Evolutionary conservation across 2,329 filamentous ascomycete species (phyloP).

Genomic region (Westerdykella ornata): DNA sequence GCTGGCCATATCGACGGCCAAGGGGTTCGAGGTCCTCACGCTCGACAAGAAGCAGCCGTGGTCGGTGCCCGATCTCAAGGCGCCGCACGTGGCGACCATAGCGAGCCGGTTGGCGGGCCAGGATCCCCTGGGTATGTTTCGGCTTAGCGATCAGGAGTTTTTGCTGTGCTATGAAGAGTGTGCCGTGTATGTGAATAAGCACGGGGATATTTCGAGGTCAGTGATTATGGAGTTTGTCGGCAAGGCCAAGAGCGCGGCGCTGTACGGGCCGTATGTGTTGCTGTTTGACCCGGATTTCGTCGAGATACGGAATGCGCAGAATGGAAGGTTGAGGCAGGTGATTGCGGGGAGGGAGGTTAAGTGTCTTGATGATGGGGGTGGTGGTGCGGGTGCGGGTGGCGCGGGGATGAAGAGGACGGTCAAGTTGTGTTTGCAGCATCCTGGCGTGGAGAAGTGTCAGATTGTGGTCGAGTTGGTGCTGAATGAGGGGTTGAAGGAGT

Average conservation of each 20-base stretch:
- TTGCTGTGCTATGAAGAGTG: slow-evolving; percentile 91
- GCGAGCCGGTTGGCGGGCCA: slow-evolving; percentile 75
- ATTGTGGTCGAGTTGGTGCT: slow-evolving; percentile 87
- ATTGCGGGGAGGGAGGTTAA: slow-evolving; percentile 86
- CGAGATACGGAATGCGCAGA: slow-evolving; percentile 93
- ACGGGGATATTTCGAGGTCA: slow-evolving; percentile 86
- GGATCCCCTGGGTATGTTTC: slow-evolving; percentile 90
- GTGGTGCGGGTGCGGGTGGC: slow-evolving; percentile 20
- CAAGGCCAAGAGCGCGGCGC: slow-evolving; percentile 75
- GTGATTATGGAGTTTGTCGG: slow-evolving; percentile 99
- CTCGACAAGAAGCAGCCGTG: slow-evolving; percentile 95
- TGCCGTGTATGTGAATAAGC: slow-evolving; percentile 96
- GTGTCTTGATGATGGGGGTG: slow-evolving; percentile 66
- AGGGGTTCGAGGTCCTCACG: slow-evolving; percentile 92
- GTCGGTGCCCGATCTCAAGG: slow-evolving; percentile 81
- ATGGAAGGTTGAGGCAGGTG: slow-evolving; percentile 86
- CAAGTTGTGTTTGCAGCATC: slow-evolving; percentile 94
- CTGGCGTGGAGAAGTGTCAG: slow-evolving; percentile 74
- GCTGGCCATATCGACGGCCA: slow-evolving; percentile 81
- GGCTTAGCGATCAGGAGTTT: slow-evolving; percentile 72
- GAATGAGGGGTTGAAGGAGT: slow-evolving; percentile 72
- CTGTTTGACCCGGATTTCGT: slow-evolving; percentile 96
- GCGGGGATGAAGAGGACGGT: slow-evolving; percentile 58
- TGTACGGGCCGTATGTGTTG: slow-evolving; percentile 85
- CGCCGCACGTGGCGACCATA: slow-evolving; percentile 74